Conservation (phyloP, 495 filamentous ascomycete species). For the Aspergillus homomorphus region DNA sequence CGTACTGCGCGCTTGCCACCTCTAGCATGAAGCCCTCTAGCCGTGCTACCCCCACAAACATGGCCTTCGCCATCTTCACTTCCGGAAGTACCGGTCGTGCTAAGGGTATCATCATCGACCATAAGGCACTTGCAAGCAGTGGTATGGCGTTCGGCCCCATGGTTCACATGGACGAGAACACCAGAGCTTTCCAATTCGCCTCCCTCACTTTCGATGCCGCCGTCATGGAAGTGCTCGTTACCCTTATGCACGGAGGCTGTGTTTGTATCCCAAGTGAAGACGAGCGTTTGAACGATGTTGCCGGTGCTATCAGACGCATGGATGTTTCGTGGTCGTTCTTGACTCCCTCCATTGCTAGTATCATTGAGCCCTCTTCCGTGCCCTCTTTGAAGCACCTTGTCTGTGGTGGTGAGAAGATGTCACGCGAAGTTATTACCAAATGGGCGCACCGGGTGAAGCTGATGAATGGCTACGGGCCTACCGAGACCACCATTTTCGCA, state of each 20-base stretch:
- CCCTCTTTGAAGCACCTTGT: conserved; percentile 44
- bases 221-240: conserved; percentile 48
- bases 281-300: conserved; percentile 50
- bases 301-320: conserved; percentile 46
- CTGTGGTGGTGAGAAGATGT: conserved; percentile 47
- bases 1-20: conserved; percentile 25
- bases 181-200: conserved; percentile 53
- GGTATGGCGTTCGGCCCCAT: conserved; percentile 38
- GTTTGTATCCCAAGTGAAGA: conserved; percentile 61
- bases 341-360: conserved; percentile 52
- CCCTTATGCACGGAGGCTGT: conserved; percentile 54
- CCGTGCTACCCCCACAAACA: conserved; percentile 27
- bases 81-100: conserved; percentile 60
- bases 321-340: conserved; percentile 50
- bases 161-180: conserved; percentile 29
- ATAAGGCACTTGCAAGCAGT: conserved; percentile 47
- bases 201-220: conserved; percentile 55
- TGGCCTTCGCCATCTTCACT: conserved; percentile 44
- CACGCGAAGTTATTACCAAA: conserved; percentile 47
- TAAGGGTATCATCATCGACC: conserved; percentile 50
- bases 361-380: conserved; percentile 45
- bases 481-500: conserved; percentile 47
- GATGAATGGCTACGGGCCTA: conserved; percentile 60
- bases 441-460: conserved; percentile 52
- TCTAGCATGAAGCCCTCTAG: neutral